Conservation (phyloP, 1,284 basidiomycete species). For the Rhodotorula sp. region DNA sequence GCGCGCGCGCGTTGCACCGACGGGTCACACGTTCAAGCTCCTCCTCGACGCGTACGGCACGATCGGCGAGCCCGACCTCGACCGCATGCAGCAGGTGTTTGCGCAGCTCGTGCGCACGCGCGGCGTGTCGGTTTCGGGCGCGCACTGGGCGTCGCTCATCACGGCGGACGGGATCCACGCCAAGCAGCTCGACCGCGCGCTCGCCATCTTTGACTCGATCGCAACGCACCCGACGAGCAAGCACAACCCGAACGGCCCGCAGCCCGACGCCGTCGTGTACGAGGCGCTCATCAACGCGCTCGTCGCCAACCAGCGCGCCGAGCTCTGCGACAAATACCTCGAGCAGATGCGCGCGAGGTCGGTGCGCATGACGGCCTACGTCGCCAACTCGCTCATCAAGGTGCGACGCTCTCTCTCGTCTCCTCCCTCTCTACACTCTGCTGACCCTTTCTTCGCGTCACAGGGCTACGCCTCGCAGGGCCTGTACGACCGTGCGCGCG, state of each 20-base stretch:
- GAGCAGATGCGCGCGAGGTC: constrained; percentile 64
- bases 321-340: constrained; percentile 73
- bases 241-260: constrained; percentile 43
- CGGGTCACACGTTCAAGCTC: constrained; percentile 91
- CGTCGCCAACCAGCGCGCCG: constrained; percentile 73
- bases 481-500: constrained; percentile 68
- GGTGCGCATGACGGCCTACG: constrained; percentile 91
- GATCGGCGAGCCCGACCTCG: constrained; percentile 73
- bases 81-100: constrained; percentile 74
- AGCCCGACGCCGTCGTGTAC: constrained; percentile 83
- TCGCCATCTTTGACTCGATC: constrained; percentile 78
- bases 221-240: constrained; percentile 53
- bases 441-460: constrained; percentile 5
- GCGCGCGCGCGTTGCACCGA: constrained; percentile 66
- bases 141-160: constrained; percentile 90
- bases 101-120: constrained; percentile 59
- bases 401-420: constrained; percentile 37
- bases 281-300: constrained; percentile 89
- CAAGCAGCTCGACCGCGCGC: constrained; percentile 75
- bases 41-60: constrained; percentile 87
- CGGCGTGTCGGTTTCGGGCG: constrained; percentile 68
- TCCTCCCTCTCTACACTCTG: neutral
- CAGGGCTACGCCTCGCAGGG: constrained; percentile 72
- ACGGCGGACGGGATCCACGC: constrained; percentile 82
- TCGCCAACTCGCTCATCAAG: constrained; percentile 89